These are phyloP conservation scores for Pyrus communis DNA, from an alignment of 306 rosid species.

Conservation along the genomic window DNA sequence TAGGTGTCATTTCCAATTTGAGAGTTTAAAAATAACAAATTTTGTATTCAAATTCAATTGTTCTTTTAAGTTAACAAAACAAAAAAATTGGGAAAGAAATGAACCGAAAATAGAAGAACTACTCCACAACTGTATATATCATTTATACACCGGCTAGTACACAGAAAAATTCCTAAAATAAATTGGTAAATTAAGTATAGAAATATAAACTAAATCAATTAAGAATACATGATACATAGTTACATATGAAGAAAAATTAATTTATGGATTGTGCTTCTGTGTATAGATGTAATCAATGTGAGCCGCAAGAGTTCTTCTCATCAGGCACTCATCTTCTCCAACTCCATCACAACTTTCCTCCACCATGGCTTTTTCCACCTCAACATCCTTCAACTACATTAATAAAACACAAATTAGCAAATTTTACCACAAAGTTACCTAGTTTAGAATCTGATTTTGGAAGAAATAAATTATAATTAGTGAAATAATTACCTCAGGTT, in stretches of 20 bases:
- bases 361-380: constrained; percentile 20
- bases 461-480: not conserved
- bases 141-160: not conserved
- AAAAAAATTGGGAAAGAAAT: too few species aligned
- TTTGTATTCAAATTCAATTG: too few species aligned
- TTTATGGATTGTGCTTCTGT: constrained; percentile 53
- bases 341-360: constrained; percentile 63
- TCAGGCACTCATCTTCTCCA: constrained; percentile 67
- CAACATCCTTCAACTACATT: constrained; percentile 32
- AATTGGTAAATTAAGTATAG: not conserved
- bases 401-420: not conserved
- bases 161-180: not conserved
- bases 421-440: not conserved
- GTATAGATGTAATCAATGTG: constrained; percentile 83
- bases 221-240: not conserved
- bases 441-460: not conserved
- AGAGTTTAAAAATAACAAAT: too few species aligned
- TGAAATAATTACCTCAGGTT: constrained; percentile 20
- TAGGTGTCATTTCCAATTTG: too few species aligned
- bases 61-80: too few species aligned
- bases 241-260: not conserved
- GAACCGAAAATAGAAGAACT: not conserved
- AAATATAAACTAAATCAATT: not conserved
- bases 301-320: constrained; percentile 84
- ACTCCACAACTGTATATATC: not conserved